Conservation (phyloP, 306 rosid genomes). For the Erythrophleum fordii region DNA sequence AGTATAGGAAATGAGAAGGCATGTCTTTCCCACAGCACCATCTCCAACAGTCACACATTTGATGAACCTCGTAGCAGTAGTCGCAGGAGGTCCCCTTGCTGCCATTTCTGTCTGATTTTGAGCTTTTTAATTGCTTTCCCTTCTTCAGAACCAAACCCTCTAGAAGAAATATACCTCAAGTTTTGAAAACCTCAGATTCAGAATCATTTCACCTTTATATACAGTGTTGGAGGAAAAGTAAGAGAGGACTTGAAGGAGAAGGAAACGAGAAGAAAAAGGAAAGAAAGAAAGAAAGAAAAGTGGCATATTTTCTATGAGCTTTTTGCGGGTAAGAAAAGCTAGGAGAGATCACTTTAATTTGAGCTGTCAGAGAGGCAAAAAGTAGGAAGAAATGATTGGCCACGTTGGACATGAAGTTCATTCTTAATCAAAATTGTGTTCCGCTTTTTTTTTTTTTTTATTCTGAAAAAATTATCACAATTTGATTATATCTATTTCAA, state of each 20-base stretch:
- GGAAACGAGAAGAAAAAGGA: background rate
- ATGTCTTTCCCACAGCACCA: slow-evolving; percentile 58
- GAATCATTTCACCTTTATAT: background rate
- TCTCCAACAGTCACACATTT: slow-evolving; percentile 56
- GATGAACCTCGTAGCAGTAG: slow-evolving; percentile 45
- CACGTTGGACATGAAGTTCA: background rate
- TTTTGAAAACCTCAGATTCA: background rate
- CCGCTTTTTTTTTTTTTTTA: no score
- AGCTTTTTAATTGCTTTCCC: background rate
- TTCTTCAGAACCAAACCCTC: background rate
- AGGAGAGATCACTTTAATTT: slow-evolving; percentile 40
- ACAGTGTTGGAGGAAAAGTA: background rate
- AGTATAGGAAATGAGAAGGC: slow-evolving; percentile 56
- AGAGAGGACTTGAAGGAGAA: background rate
- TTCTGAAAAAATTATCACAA: no score
- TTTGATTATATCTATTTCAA: no score
- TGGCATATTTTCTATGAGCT: slow-evolving; percentile 7
- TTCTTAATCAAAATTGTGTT: slow-evolving; percentile 12
- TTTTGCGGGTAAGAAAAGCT: slow-evolving; percentile 34
- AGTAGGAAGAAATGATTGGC: slow-evolving; percentile 29
- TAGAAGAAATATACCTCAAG: background rate
- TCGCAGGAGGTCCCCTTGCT: slow-evolving; percentile 8
- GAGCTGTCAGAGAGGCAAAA: slow-evolving; percentile 49
- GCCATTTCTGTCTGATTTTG: slow-evolving; percentile 11
- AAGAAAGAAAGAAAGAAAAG: background rate